These are phyloP conservation scores for Hymenoscyphus linearis DNA, from an alignment of 2,329 filamentous ascomycete genomes.

Conservation along the genomic window DNA sequence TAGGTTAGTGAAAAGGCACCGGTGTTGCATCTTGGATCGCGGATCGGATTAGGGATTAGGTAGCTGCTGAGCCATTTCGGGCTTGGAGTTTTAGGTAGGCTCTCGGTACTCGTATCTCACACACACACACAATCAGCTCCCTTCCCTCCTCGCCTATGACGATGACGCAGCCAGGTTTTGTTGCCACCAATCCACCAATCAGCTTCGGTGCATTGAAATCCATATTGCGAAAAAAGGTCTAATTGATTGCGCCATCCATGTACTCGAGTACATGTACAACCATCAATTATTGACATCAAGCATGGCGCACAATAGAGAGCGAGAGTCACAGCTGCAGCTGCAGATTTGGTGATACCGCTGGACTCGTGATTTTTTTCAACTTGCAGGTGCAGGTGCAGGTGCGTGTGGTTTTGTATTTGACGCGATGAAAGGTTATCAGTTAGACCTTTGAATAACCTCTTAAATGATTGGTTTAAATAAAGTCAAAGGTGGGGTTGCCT, in stretches of 20 bases:
- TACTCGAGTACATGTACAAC: background rate
- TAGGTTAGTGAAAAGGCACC: background rate
- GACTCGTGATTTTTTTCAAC: too few species aligned
- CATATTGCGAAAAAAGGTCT: constrained; percentile 3
- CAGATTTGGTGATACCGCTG: background rate
- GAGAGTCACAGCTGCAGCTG: background rate
- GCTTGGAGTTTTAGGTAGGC: background rate
- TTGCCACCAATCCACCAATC: constrained; percentile 24
- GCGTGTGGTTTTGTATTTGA: too few species aligned
- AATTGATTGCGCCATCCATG: constrained; percentile 6
- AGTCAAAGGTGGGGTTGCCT: constrained; percentile 18
- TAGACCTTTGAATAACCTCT: too few species aligned
- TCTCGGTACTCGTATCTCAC: too few species aligned
- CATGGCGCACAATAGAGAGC: background rate
- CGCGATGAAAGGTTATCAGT: too few species aligned
- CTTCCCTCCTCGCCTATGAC: background rate
- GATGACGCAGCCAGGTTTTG: constrained; percentile 15
- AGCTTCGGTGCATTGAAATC: constrained; percentile 9
- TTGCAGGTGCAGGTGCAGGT: too few species aligned
- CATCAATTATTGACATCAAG: background rate
- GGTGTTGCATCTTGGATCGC: background rate
- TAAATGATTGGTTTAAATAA: background rate
- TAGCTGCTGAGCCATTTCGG: background rate
- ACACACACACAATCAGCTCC: background rate
- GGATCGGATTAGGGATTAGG: background rate